phyloP scores from a whole-genome alignment of 257 asterid species.

The Apocynum venetum region DNA sequence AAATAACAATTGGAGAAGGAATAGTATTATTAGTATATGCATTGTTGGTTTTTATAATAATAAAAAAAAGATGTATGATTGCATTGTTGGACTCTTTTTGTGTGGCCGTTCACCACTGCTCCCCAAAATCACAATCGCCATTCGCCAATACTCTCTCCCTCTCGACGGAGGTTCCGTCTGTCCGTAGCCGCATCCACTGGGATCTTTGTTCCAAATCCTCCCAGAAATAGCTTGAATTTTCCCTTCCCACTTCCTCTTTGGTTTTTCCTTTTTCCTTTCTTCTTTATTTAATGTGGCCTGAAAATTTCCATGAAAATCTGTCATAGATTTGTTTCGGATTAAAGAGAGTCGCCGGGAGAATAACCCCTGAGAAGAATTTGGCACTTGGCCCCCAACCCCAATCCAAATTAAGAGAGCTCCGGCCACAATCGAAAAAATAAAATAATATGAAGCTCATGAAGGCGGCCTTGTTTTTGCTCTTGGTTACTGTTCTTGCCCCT shows the following conservation, averaged over 20 bases:
- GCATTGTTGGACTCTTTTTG: too few species aligned
- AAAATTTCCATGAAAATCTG: background rate
- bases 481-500: constrained; percentile 77
- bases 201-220: background rate
- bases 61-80: too few species aligned
- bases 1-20: too few species aligned
- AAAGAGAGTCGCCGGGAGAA: background rate
- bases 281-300: background rate
- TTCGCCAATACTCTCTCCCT: background rate
- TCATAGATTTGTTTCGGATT: background rate
- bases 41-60: too few species aligned
- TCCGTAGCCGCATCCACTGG: background rate
- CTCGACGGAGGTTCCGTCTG: background rate
- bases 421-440: background rate
- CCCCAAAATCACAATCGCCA: background rate
- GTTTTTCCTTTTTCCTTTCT: background rate
- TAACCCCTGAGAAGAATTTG: background rate
- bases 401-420: background rate
- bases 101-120: too few species aligned
- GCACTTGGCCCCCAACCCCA: too few species aligned
- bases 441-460: constrained; percentile 57
- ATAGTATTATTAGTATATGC: too few species aligned
- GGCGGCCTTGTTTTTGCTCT: constrained; percentile 55
- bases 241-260: background rate
- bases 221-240: background rate